Base-by-base conservation (phyloP, 2,329 filamentous ascomycete species). In the Diplodia scrobiculata region DNA sequence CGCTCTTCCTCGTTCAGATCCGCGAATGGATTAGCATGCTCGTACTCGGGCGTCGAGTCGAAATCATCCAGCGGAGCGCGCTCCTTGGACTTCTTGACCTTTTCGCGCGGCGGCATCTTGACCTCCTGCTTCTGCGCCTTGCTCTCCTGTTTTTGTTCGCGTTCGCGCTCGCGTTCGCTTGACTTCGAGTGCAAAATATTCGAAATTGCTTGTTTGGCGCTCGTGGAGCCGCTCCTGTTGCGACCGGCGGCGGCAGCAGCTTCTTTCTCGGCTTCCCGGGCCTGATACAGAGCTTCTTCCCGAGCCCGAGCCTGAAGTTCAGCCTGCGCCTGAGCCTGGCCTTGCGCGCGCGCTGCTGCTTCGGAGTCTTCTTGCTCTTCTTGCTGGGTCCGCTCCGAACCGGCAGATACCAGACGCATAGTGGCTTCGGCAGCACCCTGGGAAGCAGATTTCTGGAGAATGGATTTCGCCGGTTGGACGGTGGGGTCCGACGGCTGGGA, bases 11-110 rank as follows among this genome's bases (percentile, higher is more conserved):
- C 75, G 65, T 73, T 68, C 62, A 79, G 72, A 55, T 79, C 72
- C 59, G 74, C 71, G 53, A 81, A 79, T 2, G 81, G 80, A 68
- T 84, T 79, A 19, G 78, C 78, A 54, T 80, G 79, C 51, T 79
- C 82, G 55, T 80, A 75, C 47, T 80, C 75, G 25, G 80, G 82
- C 5, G 84, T 84, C 63, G 84, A 84, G 68, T 90, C 89, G 53
- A 90, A 89, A 69, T 90, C 89, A 72, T 92, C 90, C 13, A 92
- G 81, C 65, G 88, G 87, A 68, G 88, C 82, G 27, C 88, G 85
- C 17, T 85, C 79, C 68, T 86, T 87, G 1, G 87, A 84, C 69
- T 84, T 83, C 66, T 82, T 86, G 51, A 84, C 80, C 75, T 87
- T 86, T 66, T 83, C 80, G 19, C 84, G 84, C 72, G 83, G 86